Evolutionary conservation across 2,329 filamentous ascomycete species (phyloP).

Genomic region (Aureobasidium pullulans): DNA sequence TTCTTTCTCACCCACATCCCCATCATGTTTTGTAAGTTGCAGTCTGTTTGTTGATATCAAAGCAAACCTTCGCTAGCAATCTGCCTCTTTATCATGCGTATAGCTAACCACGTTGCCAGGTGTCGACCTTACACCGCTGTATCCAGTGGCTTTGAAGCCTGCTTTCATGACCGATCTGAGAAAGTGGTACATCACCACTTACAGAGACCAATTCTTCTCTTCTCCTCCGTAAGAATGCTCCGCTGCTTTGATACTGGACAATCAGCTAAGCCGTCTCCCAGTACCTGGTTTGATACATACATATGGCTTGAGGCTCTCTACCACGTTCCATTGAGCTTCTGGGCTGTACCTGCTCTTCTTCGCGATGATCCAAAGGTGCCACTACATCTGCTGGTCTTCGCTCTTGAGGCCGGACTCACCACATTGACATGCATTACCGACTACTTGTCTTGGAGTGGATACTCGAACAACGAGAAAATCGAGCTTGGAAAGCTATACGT

Average conservation of each 20-base stretch:
- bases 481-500: slow-evolving; percentile 47
- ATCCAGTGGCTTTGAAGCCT: slow-evolving; percentile 46
- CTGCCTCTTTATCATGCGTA: background rate
- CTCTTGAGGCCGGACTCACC: slow-evolving; percentile 52
- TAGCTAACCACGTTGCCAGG: slow-evolving; percentile 32
- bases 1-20: slow-evolving; percentile 58
- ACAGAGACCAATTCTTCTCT: slow-evolving; percentile 58
- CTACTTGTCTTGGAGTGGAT: slow-evolving; percentile 48
- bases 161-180: slow-evolving; percentile 44
- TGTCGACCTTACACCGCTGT: slow-evolving; percentile 54
- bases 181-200: slow-evolving; percentile 52
- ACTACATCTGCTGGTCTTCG: slow-evolving; percentile 53
- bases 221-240: slow-evolving; percentile 37
- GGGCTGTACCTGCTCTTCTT: slow-evolving; percentile 50
- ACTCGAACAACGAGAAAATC: slow-evolving; percentile 39
- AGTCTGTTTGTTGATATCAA: background rate
- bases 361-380: slow-evolving; percentile 50
- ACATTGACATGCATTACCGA: slow-evolving; percentile 58
- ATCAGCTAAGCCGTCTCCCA: slow-evolving; percentile 11
- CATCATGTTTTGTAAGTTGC: slow-evolving; percentile 50
- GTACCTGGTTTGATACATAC: slow-evolving; percentile 51
- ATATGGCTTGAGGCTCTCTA: slow-evolving; percentile 53
- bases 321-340: slow-evolving; percentile 54
- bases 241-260: background rate
- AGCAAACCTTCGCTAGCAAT: background rate